Conservation (phyloP, 805 yeast genomes). For the Kazachstania bromeliacearum region DNA sequence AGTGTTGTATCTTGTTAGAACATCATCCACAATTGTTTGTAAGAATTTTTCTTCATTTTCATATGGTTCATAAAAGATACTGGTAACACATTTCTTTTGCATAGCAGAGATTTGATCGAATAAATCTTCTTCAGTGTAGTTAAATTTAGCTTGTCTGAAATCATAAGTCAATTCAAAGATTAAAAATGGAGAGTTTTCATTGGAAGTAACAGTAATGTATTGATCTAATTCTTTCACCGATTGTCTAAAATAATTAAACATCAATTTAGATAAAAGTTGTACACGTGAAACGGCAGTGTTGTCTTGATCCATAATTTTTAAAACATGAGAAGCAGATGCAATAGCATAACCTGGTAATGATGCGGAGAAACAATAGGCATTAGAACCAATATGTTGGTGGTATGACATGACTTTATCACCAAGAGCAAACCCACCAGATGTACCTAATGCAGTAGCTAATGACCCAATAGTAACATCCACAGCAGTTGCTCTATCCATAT, state of each 20-base stretch:
- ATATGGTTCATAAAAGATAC: slow-evolving; percentile 29
- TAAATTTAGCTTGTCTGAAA: slow-evolving; percentile 25
- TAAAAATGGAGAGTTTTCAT: slow-evolving; percentile 53
- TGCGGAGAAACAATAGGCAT: slow-evolving; percentile 90
- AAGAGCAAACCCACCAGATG: slow-evolving; percentile 90
- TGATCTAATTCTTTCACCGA: slow-evolving; percentile 29
- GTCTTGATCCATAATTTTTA: slow-evolving; percentile 39
- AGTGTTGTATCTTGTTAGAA: slow-evolving; percentile 42
- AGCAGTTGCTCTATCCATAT: slow-evolving; percentile 51
- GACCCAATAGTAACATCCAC: slow-evolving; percentile 84
- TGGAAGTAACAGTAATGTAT: slow-evolving; percentile 45
- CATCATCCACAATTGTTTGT: slow-evolving; percentile 54
- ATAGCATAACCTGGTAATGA: slow-evolving; percentile 90
- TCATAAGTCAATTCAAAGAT: slow-evolving; percentile 51
- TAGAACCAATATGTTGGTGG: slow-evolving; percentile 85
- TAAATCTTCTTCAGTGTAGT: slow-evolving; percentile 21
- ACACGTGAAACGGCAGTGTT: slow-evolving; percentile 31
- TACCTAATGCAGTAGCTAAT: slow-evolving; percentile 68
- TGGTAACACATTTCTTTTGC: slow-evolving; percentile 28
- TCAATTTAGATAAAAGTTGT: slow-evolving; percentile 32
- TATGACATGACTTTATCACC: slow-evolving; percentile 77
- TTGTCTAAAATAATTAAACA: slow-evolving; percentile 35
- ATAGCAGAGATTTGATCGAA: slow-evolving; percentile 17
- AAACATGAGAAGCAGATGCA: slow-evolving; percentile 45
- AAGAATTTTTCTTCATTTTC: slow-evolving; percentile 49